Conservation (phyloP, 805 yeast genomes). For the Dipodascus geniculatus region DNA sequence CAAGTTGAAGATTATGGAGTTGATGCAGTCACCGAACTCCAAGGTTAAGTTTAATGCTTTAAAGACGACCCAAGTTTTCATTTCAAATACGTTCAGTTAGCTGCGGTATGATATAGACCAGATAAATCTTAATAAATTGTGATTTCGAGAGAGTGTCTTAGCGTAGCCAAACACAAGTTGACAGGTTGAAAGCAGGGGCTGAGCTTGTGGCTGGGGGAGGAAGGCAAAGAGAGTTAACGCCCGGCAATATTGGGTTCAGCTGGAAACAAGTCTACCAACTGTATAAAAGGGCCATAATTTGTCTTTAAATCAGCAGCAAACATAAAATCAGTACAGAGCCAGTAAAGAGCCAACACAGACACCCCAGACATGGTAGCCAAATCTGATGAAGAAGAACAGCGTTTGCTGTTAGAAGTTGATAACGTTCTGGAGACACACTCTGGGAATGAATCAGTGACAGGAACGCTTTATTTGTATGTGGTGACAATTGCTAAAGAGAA, state of each 20-base stretch:
- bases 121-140: not conserved
- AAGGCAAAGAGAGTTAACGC: no score
- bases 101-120: not conserved
- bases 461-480: not conserved
- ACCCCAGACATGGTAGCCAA: not conserved
- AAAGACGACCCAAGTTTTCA: conserved; percentile 87
- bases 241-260: not conserved
- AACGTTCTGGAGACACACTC: not conserved
- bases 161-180: no score
- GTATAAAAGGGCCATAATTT: not conserved
- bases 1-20: conserved; percentile 73
- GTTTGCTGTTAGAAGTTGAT: not conserved
- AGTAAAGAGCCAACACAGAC: no score
- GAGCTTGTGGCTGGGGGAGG: not conserved
- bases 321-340: no score
- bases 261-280: no score
- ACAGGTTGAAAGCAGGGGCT: no score
- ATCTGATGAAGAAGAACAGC: not conserved
- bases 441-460: not conserved
- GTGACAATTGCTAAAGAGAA: not conserved
- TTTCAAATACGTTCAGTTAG: conserved; percentile 60
- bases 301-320: no score
- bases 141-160: no score
- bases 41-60: conserved; percentile 92
- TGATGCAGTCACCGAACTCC: conserved; percentile 68